phyloP scores from a whole-genome alignment of 2,329 filamentous ascomycete genomes.

The Ophiostoma ips region DNA sequence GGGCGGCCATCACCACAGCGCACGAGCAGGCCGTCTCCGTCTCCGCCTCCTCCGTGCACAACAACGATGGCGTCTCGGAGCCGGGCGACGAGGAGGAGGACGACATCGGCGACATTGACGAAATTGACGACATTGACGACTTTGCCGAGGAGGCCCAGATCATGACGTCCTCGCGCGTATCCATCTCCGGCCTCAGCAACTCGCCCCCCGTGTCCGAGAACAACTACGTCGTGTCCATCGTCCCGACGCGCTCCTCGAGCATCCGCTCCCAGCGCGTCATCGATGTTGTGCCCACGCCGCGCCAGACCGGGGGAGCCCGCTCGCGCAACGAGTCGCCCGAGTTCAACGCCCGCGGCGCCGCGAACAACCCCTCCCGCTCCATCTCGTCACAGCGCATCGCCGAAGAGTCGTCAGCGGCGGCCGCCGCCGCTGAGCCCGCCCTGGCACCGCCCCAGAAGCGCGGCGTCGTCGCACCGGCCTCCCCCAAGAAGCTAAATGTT shows the following conservation, averaged over 20 bases:
- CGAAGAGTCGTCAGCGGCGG: slow-evolving; percentile 27
- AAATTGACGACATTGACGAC: slow-evolving; percentile 25
- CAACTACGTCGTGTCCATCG: slow-evolving; percentile 25
- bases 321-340: slow-evolving; percentile 38
- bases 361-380: slow-evolving; percentile 26
- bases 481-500: no score
- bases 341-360: slow-evolving; percentile 23
- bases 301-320: slow-evolving; percentile 28
- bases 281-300: slow-evolving; percentile 39
- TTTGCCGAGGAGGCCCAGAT: slow-evolving; percentile 47
- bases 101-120: slow-evolving; percentile 16
- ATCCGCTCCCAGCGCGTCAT: slow-evolving; percentile 44
- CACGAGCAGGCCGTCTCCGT: no score
- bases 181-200: slow-evolving; percentile 34
- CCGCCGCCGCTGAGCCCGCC: no score
- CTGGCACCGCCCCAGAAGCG: no score
- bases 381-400: slow-evolving; percentile 27
- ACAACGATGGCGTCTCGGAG: no score
- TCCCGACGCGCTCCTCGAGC: slow-evolving; percentile 32
- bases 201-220: slow-evolving; percentile 36
- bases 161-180: slow-evolving; percentile 41
- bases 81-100: no score
- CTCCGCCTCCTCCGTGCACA: no score
- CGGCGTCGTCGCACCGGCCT: no score
- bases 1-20: no score